Evolutionary conservation across 2,329 filamentous ascomycete genomes (phyloP).

Genomic region (Aureobasidium subglaciale): DNA sequence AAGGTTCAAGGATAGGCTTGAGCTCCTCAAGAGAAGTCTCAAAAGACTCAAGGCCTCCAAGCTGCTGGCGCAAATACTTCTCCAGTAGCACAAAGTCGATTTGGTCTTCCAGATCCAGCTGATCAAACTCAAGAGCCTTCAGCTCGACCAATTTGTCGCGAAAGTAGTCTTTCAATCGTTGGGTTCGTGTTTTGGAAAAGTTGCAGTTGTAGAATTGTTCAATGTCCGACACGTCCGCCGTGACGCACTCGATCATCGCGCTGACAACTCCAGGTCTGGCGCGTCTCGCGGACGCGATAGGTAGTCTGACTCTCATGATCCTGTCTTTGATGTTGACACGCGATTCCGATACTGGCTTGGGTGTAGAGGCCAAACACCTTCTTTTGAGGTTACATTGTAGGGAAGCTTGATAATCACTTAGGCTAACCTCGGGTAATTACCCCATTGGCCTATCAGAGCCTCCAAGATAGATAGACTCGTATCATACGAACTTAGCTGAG

Average conservation of each 20-base stretch:
- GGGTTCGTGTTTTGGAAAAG: slow-evolving; percentile 36
- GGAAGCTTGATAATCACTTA: neutral
- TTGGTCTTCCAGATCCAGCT: slow-evolving; percentile 37
- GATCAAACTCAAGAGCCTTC: slow-evolving; percentile 29
- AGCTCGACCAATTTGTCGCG: slow-evolving; percentile 36
- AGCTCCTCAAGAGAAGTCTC: slow-evolving; percentile 8
- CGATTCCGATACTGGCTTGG: no score
- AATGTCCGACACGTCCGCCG: slow-evolving; percentile 41
- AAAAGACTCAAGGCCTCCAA: slow-evolving; percentile 23
- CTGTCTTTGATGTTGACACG: no score
- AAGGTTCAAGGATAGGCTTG: slow-evolving; percentile 35
- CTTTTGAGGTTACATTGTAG: neutral
- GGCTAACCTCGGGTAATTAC: neutral
- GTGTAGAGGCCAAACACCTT: neutral
- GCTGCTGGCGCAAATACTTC: slow-evolving; percentile 36
- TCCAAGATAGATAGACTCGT: no score
- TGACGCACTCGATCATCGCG: neutral
- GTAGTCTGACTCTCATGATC: neutral
- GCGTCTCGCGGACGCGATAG: neutral
- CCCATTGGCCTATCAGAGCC: neutral
- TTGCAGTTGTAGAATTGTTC: slow-evolving; percentile 44
- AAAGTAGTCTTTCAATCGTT: slow-evolving; percentile 38
- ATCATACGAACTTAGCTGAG: no score
- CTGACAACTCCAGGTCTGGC: neutral
- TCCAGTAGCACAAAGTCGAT: slow-evolving; percentile 46